Conservation (phyloP, 1,139 yeast species). For the Kurtzmaniella quercitrusa region DNA sequence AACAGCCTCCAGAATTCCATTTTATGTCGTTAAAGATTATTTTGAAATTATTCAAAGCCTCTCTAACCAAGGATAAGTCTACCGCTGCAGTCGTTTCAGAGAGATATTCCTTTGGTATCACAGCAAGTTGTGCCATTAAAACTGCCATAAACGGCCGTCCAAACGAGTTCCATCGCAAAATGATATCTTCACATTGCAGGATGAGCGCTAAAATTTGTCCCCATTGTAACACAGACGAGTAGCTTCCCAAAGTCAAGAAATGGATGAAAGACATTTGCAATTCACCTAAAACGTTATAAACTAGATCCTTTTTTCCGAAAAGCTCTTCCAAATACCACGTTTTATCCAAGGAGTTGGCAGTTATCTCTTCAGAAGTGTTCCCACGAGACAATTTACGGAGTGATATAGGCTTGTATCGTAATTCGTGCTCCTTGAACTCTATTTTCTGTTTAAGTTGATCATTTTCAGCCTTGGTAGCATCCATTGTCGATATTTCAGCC, state of each 20-base stretch:
- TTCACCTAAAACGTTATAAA: conserved; percentile 19
- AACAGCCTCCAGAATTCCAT: conserved; percentile 13
- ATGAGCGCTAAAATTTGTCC: conserved; percentile 18
- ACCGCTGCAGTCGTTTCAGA: conserved; percentile 15
- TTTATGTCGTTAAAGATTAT: conserved; percentile 14
- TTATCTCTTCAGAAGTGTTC: conserved; percentile 11
- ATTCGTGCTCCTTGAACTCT: conserved; percentile 14
- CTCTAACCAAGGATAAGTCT: conserved; percentile 14
- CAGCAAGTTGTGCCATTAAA: conserved; percentile 17
- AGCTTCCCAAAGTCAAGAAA: conserved; percentile 25
- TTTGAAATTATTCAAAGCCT: conserved; percentile 19
- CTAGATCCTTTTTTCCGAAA: conserved; percentile 16
- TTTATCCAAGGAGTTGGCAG: conserved; percentile 22
- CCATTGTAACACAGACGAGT: conserved; percentile 32
- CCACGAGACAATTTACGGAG: conserved; percentile 12
- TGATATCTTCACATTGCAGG: conserved; percentile 19
- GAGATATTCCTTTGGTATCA: conserved; percentile 23
- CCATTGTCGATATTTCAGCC: conserved; percentile 19
- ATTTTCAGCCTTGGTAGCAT: conserved; percentile 28
- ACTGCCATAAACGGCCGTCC: conserved; percentile 13
- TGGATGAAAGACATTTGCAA: conserved; percentile 22
- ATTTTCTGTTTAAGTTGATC: conserved; percentile 17
- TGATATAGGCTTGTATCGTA: conserved; percentile 22
- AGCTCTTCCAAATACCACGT: conserved; percentile 25
- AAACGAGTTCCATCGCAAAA: conserved; percentile 12